A percentile compares a stretch with the other conserved stretches of the same genome.
These are phyloP conservation scores for Clitopilus hobsonii DNA, from an alignment of 768 basidiomycete species.

Conservation along the genomic window DNA sequence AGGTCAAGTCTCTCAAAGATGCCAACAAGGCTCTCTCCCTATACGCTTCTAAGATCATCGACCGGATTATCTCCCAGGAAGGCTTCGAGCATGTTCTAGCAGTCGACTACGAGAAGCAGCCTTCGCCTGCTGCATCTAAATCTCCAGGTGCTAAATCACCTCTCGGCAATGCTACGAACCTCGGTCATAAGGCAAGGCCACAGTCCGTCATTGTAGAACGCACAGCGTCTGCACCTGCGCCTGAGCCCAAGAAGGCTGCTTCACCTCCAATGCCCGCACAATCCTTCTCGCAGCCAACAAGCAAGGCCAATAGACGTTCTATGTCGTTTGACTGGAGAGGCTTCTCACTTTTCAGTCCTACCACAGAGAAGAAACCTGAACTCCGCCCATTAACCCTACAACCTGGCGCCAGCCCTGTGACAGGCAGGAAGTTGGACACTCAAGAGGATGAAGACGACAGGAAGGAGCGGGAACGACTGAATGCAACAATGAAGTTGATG, in stretches of 20 bases:
- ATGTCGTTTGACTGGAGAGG: conserved; percentile 82
- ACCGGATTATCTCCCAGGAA: conserved; percentile 93
- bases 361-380: conserved; percentile 61
- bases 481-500: conserved; percentile 92
- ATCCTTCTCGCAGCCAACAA: conserved; percentile 17
- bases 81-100: conserved; percentile 96
- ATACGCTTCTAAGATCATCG: conserved; percentile 97
- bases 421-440: conserved; percentile 75
- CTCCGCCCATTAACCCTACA: conserved; percentile 73
- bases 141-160: conserved; percentile 22
- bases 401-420: conserved; percentile 52
- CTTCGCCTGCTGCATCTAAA: conserved; percentile 33
- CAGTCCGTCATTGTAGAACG: conserved; percentile 56
- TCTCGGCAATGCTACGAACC: conserved; percentile 9
- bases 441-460: conserved; percentile 91
- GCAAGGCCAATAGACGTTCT: conserved; percentile 62
- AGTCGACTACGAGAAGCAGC: conserved; percentile 76
- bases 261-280: conserved; percentile 15
- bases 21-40: conserved; percentile 94
- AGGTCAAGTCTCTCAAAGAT: conserved; percentile 91
- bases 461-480: conserved; percentile 79
- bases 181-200: conserved; percentile 46
- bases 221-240: conserved; percentile 29
- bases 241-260: conserved; percentile 9
- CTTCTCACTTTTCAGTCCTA: conserved; percentile 63